Percentiles rank a stretch among this genome's conserved stretches.
phyloP scores from a whole-genome alignment of 331 rosid species.

The Rosa hybrid region DNA sequence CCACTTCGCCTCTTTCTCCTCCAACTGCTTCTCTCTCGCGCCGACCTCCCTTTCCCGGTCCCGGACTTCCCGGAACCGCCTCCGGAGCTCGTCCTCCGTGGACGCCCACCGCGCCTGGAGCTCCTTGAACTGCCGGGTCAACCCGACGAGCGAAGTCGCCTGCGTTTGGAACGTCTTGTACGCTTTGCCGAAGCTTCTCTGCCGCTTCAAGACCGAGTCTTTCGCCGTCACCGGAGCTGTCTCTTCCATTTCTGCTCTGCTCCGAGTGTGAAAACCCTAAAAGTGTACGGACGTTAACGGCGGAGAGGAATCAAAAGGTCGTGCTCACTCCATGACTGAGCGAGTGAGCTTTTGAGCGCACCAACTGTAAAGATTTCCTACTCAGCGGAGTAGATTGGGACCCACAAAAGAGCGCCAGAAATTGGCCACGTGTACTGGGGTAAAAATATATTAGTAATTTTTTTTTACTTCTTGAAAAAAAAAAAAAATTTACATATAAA shows the following conservation, averaged over 20 bases:
- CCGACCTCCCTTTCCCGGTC: constrained; percentile 26
- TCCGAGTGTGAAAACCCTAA: neutral
- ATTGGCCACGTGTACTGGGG: neutral
- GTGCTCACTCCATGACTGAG: neutral
- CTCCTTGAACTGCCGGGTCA: neutral
- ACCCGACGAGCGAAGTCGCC: neutral
- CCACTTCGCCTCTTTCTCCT: neutral
- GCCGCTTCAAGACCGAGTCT: neutral
- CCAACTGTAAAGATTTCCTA: neutral
- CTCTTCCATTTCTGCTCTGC: neutral
- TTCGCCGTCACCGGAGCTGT: neutral
- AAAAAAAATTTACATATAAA: too few species aligned
- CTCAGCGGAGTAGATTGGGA: neutral
- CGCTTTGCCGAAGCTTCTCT: neutral
- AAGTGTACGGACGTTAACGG: neutral
- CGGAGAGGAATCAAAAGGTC: neutral
- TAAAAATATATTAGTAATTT: too few species aligned
- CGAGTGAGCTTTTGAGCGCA: neutral
- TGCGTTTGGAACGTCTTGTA: neutral
- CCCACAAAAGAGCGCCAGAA: neutral
- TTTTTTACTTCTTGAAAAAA: too few species aligned
- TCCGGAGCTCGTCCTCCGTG: constrained; percentile 14
- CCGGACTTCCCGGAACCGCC: constrained; percentile 16
- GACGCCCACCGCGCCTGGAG: constrained; percentile 31
- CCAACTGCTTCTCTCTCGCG: constrained; percentile 26